Evolutionary conservation across 1,284 basidiomycete species (phyloP).

Genomic region (Vanrija sp.): DNA sequence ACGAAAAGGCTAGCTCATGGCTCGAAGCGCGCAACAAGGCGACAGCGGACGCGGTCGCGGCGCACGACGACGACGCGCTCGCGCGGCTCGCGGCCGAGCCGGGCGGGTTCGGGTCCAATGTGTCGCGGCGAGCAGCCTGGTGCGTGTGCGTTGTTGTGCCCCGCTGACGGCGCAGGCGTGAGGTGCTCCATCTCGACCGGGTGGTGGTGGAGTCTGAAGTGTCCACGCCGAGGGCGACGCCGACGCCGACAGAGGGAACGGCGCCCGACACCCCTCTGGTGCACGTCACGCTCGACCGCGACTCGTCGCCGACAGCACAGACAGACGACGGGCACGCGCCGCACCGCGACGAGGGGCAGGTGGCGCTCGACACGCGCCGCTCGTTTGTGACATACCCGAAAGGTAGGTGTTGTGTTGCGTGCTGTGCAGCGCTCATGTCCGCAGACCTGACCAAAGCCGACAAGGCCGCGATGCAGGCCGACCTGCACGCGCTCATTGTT

Average conservation of each 20-base stretch:
- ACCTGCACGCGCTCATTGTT: slow-evolving; percentile 70
- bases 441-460: slow-evolving; percentile 25
- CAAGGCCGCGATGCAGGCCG: slow-evolving; percentile 59
- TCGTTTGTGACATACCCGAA: slow-evolving; percentile 84
- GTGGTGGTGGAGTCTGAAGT: background rate
- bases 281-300: background rate
- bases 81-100: slow-evolving; percentile 37
- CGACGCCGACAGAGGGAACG: too few relatives aligned
- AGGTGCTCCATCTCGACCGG: slow-evolving; percentile 20
- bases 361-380: slow-evolving; percentile 76
- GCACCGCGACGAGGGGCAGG: slow-evolving; percentile 78
- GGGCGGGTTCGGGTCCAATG: slow-evolving; percentile 43
- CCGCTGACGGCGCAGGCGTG: slow-evolving; percentile 25
- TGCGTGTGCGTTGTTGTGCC: slow-evolving; percentile 11
- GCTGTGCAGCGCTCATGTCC: background rate
- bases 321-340: slow-evolving; percentile 22
- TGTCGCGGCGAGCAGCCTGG: slow-evolving; percentile 39
- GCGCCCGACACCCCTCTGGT: too few relatives aligned
- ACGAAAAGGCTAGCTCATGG: slow-evolving; percentile 21
- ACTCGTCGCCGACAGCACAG: background rate
- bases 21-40: slow-evolving; percentile 24
- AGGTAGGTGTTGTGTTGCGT: slow-evolving; percentile 53
- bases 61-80: slow-evolving; percentile 29
- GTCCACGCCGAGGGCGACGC: background rate
- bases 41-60: slow-evolving; percentile 30